Percentiles rank a stretch among this genome's conserved stretches.
Conservation (phyloP, 2,329 filamentous ascomycete genomes). For the Colletotrichum endophyticum region DNA sequence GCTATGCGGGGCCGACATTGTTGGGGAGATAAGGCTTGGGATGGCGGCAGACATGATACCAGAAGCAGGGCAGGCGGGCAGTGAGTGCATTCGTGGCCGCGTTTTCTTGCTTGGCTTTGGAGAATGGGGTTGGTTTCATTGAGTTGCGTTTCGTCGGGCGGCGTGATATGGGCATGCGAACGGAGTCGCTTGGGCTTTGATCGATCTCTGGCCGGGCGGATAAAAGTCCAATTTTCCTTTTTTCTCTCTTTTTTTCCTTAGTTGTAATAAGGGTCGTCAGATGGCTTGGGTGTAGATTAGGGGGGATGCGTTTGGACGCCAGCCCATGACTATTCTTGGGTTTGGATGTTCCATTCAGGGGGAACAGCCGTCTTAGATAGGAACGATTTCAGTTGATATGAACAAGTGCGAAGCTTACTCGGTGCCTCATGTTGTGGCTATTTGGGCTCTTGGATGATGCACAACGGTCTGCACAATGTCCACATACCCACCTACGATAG, state of each 20-base stretch:
- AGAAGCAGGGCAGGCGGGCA: background rate
- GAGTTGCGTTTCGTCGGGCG: background rate
- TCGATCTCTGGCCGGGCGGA: background rate
- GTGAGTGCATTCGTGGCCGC: constrained; percentile 15
- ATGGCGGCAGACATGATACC: background rate
- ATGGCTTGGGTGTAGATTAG: background rate
- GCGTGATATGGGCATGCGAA: constrained; percentile 15
- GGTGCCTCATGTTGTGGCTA: background rate
- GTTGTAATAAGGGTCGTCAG: background rate
- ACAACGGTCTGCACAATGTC: background rate
- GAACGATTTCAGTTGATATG: background rate
- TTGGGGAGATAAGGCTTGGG: background rate
- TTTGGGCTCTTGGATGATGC: background rate
- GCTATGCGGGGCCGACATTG: background rate
- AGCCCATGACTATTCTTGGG: constrained; percentile 1
- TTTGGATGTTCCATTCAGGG: background rate
- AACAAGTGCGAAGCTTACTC: background rate
- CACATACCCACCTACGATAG: too few species aligned
- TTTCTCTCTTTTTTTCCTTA: background rate
- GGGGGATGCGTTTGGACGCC: background rate
- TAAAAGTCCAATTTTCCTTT: constrained; percentile 2
- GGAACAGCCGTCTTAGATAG: background rate
- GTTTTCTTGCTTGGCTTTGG: constrained; percentile 16
- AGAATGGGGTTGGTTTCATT: constrained; percentile 7
- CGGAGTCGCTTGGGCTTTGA: constrained; percentile 6